A percentile compares a stretch with the other conserved stretches of the same genome.
These are phyloP conservation scores for Dioscorea zingiberensis DNA, from an alignment of 106 monocot genomes.

Conservation along the genomic window DNA sequence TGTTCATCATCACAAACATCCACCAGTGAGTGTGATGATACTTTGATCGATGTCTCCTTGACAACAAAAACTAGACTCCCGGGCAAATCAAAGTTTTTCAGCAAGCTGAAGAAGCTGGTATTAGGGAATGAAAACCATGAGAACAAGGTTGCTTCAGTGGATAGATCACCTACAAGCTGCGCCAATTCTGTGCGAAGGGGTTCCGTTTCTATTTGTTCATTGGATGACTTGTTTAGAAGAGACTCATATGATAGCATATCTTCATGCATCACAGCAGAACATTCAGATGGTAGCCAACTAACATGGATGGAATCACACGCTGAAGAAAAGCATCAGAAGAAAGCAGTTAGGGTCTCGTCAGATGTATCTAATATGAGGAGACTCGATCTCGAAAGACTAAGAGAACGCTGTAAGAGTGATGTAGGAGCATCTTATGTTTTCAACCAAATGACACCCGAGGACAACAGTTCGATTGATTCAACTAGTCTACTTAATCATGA, in stretches of 20 bases:
- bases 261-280: slow-evolving; percentile 25
- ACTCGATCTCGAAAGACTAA: not conserved
- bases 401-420: slow-evolving; percentile 34
- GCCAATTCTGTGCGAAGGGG: slow-evolving; percentile 19
- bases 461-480: not conserved
- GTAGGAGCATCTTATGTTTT: slow-evolving; percentile 5
- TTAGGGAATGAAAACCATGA: slow-evolving; percentile 28
- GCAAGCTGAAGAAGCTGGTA: slow-evolving; percentile 64
- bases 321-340: not conserved
- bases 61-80: slow-evolving; percentile 21
- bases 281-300: not conserved
- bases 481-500: slow-evolving; percentile 2
- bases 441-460: slow-evolving; percentile 9
- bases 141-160: slow-evolving; percentile 8
- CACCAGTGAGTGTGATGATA: slow-evolving; percentile 26
- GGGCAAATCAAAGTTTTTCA: slow-evolving; percentile 45
- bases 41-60: slow-evolving; percentile 12
- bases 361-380: slow-evolving; percentile 10
- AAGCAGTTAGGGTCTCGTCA: not conserved
- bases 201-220: slow-evolving; percentile 35
- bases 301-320: not conserved
- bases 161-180: slow-evolving; percentile 1
- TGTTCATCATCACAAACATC: slow-evolving; percentile 39
- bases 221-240: slow-evolving; percentile 26
- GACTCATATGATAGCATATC: slow-evolving; percentile 23